Evolutionary conservation across 495 filamentous ascomycete species (phyloP).

Genomic region (Collariella sp.): DNA sequence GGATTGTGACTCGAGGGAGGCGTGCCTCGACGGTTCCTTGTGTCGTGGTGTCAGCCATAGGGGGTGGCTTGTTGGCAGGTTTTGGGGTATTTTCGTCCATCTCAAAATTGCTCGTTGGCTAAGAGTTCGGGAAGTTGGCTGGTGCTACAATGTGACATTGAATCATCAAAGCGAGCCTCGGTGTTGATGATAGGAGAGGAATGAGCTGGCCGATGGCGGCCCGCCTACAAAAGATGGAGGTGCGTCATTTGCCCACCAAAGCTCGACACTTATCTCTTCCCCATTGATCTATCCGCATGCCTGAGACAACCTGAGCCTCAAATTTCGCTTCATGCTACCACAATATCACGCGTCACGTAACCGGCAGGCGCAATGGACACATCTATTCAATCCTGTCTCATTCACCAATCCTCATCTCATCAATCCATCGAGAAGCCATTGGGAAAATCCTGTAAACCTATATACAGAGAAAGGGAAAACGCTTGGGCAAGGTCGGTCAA

Average conservation of each 20-base stretch:
- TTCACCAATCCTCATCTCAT: slow-evolving; percentile 26
- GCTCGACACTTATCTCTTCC: not conserved
- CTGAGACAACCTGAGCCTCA: not conserved
- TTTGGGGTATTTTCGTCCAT: no score
- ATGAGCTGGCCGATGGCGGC: not conserved
- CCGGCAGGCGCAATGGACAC: no score
- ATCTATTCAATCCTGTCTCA: slow-evolving; percentile 16
- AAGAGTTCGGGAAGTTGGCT: no score
- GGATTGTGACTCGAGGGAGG: slow-evolving; percentile 54
- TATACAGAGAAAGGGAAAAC: slow-evolving; percentile 19
- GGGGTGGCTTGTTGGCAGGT: not conserved
- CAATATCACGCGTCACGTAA: no score
- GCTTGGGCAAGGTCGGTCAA: slow-evolving; percentile 1
- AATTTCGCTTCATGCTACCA: not conserved
- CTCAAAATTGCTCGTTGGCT: no score
- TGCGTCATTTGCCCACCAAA: slow-evolving; percentile 2
- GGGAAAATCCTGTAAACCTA: slow-evolving; percentile 14
- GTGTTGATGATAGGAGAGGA: not conserved
- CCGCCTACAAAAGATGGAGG: not conserved
- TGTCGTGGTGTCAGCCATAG: slow-evolving; percentile 28
- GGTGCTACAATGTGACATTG: no score
- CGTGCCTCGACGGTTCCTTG: slow-evolving; percentile 18
- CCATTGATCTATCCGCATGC: not conserved
- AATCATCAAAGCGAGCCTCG: not conserved
- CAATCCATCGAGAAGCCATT: slow-evolving; percentile 19